Evolutionary conservation across 2,329 filamentous ascomycete genomes (phyloP), one percentile per base, ranked within the genome.

Genomic region (Aspergillus novofumigatus): DNA sequence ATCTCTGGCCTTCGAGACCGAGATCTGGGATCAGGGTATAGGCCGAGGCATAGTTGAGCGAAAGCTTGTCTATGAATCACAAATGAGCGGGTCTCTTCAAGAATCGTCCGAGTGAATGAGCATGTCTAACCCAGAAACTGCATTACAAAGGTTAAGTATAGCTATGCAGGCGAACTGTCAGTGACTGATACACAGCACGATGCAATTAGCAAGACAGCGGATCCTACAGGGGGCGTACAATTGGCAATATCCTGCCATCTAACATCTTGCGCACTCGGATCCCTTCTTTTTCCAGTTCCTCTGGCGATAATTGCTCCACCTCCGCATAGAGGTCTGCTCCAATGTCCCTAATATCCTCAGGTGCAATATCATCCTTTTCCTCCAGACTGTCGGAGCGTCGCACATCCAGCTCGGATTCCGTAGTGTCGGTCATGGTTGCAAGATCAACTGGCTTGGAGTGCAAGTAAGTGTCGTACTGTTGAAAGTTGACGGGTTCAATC

Each of bases 161-260:
- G 59, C 67, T 69, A 51, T 10, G 8, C 26, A 20, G 20, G 5
- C 7, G 7, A 71, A 69, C 54, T 68, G 72, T 56, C 44, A 58
- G 45, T 21, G 6, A 29, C 29, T 7, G 20, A 10, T 10, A 17
- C n/a, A 10, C 42, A 44, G 7, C 17, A 44, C 9, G 3, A 44
- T 5, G n/a, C 41, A 11, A 21, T 17, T 17, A 35, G 32, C 32
- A 42, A 10, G 20, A 44, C 41, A 6, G 42, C 11, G n/a, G n/a
- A 45, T 45, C 32, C 32, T 8, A 49, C 11, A 23, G n/a, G 9
- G 9, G 11, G 61, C 67, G 51, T 56, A 78, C 76, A 63, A 80
- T 77, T 7, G 78, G 78, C 72, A 80, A 73, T 41, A 80, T 76
- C 11, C 78, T 71, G 71, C 72, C 75, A 57, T 80, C 78, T 20